Evolutionary conservation across 495 filamentous ascomycete genomes (phyloP).

Genomic region (Penicillium cataractarum): DNA sequence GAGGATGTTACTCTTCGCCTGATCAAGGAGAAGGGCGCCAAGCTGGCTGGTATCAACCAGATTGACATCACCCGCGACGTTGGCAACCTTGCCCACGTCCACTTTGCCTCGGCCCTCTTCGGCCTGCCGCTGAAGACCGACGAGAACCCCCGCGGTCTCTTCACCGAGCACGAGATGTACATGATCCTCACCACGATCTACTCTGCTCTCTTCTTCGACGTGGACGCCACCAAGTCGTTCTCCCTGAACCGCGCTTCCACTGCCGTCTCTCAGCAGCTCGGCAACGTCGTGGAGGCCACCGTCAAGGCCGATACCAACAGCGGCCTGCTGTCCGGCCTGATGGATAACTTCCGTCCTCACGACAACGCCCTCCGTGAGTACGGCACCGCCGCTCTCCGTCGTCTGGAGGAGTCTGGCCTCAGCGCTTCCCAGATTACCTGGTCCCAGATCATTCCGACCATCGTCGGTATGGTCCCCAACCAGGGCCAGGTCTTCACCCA

Average conservation of each 20-base stretch:
- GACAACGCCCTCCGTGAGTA: slow-evolving; percentile 62
- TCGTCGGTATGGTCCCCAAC: slow-evolving; percentile 65
- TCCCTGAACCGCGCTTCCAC: slow-evolving; percentile 63
- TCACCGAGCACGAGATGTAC: slow-evolving; percentile 80
- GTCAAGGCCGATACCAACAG: slow-evolving; percentile 66
- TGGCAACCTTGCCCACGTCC: slow-evolving; percentile 70
- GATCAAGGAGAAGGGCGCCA: slow-evolving; percentile 65
- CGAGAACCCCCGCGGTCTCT: slow-evolving; percentile 68
- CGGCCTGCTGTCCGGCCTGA: slow-evolving; percentile 57
- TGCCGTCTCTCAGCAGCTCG: slow-evolving; percentile 64
- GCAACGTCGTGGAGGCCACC: slow-evolving; percentile 60
- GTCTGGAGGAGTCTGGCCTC: slow-evolving; percentile 66
- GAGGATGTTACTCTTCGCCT: slow-evolving; percentile 65
- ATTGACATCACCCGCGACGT: slow-evolving; percentile 80
- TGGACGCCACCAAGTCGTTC: slow-evolving; percentile 56
- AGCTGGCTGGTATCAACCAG: slow-evolving; percentile 59
- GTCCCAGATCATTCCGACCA: slow-evolving; percentile 67
- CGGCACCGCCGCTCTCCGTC: slow-evolving; percentile 70
- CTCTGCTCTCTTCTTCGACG: slow-evolving; percentile 57
- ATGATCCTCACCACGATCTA: slow-evolving; percentile 72
- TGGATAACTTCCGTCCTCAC: slow-evolving; percentile 58
- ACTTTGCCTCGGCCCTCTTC: slow-evolving; percentile 74
- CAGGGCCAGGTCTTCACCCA: slow-evolving; percentile 77
- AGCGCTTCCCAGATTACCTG: slow-evolving; percentile 71
- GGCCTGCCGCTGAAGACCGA: slow-evolving; percentile 73